Conservation (phyloP, 2,329 filamentous ascomycete genomes). For the Alternaria ventricosa region DNA sequence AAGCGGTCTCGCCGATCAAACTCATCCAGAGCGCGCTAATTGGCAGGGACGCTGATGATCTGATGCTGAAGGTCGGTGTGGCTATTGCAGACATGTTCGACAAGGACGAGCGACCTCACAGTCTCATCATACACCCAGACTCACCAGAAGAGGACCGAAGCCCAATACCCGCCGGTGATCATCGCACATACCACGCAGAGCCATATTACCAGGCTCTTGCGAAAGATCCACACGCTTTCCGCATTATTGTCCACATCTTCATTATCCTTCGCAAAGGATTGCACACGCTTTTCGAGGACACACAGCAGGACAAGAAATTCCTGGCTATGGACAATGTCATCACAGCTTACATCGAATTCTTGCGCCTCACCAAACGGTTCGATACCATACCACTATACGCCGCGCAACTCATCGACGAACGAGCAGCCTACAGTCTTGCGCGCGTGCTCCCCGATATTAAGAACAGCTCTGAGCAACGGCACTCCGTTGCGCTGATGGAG, state of each 20-base stretch:
- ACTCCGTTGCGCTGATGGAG: constrained; percentile 76
- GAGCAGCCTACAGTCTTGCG: constrained; percentile 74
- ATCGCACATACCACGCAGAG: constrained; percentile 30
- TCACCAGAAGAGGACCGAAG: constrained; percentile 22
- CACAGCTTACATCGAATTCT: constrained; percentile 79
- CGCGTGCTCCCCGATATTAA: constrained; percentile 77
- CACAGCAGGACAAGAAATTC: constrained; percentile 29
- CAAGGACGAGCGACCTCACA: constrained; percentile 33
- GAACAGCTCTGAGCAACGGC: constrained; percentile 67
- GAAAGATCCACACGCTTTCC: constrained; percentile 52
- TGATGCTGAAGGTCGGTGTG: constrained; percentile 53
- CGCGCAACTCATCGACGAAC: constrained; percentile 71
- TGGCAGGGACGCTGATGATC: constrained; percentile 60
- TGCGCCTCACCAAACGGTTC: constrained; percentile 71
- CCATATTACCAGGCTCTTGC: constrained; percentile 43
- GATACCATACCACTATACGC: constrained; percentile 86
- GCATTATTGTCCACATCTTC: constrained; percentile 61
- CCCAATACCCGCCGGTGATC: constrained; percentile 24
- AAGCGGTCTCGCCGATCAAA: constrained; percentile 72
- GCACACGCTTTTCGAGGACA: constrained; percentile 15
- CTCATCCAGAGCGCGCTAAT: constrained; percentile 79
- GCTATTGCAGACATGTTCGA: constrained; percentile 51
- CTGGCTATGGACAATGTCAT: constrained; percentile 73
- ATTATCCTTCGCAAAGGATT: constrained; percentile 67
- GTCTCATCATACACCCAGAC: constrained; percentile 42